A percentile compares a stretch with the other conserved stretches of the same genome.
Evolutionary conservation across 192 early-diverging fungal species (phyloP).

Genomic region (Coemansia aciculifera): DNA sequence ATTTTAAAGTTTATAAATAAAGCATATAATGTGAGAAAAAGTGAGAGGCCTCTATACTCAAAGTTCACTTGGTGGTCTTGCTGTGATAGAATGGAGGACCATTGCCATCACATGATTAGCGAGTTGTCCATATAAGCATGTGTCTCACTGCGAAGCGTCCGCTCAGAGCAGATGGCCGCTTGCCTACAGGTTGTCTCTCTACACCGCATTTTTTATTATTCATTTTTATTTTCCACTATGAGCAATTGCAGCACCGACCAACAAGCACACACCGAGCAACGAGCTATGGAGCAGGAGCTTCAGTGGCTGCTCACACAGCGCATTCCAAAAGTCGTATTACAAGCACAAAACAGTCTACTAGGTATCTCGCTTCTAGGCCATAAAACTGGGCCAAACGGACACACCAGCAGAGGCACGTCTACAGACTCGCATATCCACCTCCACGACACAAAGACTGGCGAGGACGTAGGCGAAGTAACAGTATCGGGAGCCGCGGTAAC

Average conservation of each 20-base stretch:
- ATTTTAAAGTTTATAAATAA: too few relatives aligned
- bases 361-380: conserved; percentile 16
- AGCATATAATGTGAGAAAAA: too few relatives aligned
- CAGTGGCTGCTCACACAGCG: conserved; percentile 39
- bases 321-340: conserved; percentile 30
- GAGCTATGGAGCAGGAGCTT: conserved; percentile 19
- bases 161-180: not conserved
- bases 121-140: not conserved
- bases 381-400: not conserved
- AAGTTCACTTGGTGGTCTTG: too few relatives aligned
- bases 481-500: conserved; percentile 27
- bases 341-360: conserved; percentile 10
- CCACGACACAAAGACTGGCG: conserved; percentile 9
- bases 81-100: too few relatives aligned
- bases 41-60: too few relatives aligned
- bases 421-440: conserved; percentile 7
- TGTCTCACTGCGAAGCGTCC: not conserved
- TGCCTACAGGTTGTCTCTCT: not conserved
- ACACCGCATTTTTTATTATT: not conserved
- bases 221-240: not conserved
- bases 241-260: not conserved
- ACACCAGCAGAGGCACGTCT: not conserved
- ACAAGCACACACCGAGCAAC: not conserved
- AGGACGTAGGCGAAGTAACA: conserved; percentile 24
- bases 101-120: not conserved